A percentile compares a stretch with the other conserved stretches of the same genome.
Evolutionary conservation across 2,329 filamentous ascomycete genomes (phyloP).

Genomic region (Fusarium praegraminearum): DNA sequence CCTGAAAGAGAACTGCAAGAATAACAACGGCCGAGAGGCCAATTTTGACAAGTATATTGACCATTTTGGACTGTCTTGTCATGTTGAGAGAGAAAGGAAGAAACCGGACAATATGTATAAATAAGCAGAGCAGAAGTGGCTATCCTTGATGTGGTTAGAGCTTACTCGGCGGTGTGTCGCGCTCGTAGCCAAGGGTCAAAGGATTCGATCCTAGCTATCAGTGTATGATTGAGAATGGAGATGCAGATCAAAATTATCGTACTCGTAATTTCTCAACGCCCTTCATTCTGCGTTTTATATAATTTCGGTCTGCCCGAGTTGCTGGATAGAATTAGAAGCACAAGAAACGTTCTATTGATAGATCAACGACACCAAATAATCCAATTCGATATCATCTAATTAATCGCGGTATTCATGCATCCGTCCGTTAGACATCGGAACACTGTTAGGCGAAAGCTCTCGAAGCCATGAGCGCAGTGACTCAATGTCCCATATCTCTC

Average conservation of each 20-base stretch:
- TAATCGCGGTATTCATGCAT: slow-evolving; percentile 6
- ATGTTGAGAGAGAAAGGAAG: neutral
- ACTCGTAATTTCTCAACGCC: neutral
- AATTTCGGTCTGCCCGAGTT: neutral
- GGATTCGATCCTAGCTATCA: neutral
- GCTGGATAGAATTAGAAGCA: neutral
- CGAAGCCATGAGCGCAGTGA: slow-evolving; percentile 12
- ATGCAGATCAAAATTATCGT: neutral
- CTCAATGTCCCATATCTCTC: slow-evolving; percentile 19
- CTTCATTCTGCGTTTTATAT: neutral
- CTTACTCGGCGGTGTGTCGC: neutral
- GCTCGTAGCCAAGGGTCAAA: neutral
- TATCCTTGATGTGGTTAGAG: neutral
- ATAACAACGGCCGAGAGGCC: slow-evolving; percentile 23
- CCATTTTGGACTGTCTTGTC: slow-evolving; percentile 12
- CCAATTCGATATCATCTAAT: too few relatives aligned
- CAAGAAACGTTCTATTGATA: neutral
- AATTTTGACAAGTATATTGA: slow-evolving; percentile 10
- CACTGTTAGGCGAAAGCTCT: neutral
- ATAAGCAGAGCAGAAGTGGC: neutral
- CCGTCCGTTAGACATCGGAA: neutral
- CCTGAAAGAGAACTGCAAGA: slow-evolving; percentile 41
- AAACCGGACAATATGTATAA: too few relatives aligned
- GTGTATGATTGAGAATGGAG: neutral
- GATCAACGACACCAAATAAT: neutral